Evolutionary conservation across 2,329 filamentous ascomycete genomes (phyloP), one percentile per base, ranked within the genome.

Genomic region (Endoconidiophora polonica): DNA sequence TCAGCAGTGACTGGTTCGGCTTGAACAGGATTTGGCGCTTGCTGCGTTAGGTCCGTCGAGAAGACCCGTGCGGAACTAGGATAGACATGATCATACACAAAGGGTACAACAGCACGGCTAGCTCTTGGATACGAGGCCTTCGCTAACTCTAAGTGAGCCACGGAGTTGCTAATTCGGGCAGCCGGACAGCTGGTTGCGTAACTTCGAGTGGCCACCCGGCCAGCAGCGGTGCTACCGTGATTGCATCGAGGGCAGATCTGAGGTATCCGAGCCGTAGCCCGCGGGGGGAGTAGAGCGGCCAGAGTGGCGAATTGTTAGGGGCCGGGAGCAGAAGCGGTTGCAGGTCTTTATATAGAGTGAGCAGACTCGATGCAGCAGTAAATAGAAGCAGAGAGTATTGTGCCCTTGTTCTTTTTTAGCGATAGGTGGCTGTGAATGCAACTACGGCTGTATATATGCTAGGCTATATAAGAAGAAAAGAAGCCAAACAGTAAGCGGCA

Each of bases 211-310:
- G 50, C 49, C 52, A 46, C 46, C 52, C 52, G 54, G 52, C 54
- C 52, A 37, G 33, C 46, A 16, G 26, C 40, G 36, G 52, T 54
- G 44, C 47, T 55, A 55, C 54, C 52, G 46, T 44, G 42, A 48
- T 39, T 45, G 45, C 52, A 55, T 55, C 37, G 49, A 36, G 36
- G 47, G 49, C 50, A 49, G 44, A 55, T 55, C 23, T 54, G 46
- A 29, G 54, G 47, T 52, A 55, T 55, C 52, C 52, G 54, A 55
- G 54, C 54, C 48, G 54, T 52, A 46, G 54, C 54, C 44, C 54
- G 54, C 44, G 46, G 52, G 37, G 52, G 41, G 50, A 52, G 43
- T 54, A 55, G 37, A 37, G 49, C 46, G 45, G 54, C 54, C 54
- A 55, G 48, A 45, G 49, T 54, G 54, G 46, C 45, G 49, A 46